Percentiles rank a stretch among this genome's conserved stretches.
Evolutionary conservation across 106 monocot genomes (phyloP).

Genomic region (Dendrobium nobile): DNA sequence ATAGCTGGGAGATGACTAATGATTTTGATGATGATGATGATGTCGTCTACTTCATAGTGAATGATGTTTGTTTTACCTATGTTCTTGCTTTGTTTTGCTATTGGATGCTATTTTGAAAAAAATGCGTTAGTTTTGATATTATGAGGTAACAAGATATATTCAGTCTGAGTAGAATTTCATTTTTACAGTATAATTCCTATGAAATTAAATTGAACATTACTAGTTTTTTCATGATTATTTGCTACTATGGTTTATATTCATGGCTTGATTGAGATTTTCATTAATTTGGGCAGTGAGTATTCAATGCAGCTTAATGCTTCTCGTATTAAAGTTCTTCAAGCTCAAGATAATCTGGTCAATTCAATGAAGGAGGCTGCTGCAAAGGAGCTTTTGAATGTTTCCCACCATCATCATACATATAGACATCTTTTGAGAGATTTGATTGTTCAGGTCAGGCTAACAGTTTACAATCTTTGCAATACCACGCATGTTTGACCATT

Average conservation of each 20-base stretch:
- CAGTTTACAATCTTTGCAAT: background rate
- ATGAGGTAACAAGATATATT: background rate
- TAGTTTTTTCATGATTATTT: conserved; percentile 4
- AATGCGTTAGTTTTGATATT: background rate
- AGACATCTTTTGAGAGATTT: conserved; percentile 18
- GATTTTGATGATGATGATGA: background rate
- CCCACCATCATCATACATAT: conserved; percentile 21
- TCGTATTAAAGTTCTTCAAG: conserved; percentile 30
- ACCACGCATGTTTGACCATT: background rate
- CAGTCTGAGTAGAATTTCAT: background rate
- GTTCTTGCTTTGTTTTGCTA: background rate
- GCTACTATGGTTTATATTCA: background rate
- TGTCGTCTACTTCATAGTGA: background rate
- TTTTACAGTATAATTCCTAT: background rate
- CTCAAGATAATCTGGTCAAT: conserved; percentile 26
- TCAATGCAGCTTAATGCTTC: conserved; percentile 36
- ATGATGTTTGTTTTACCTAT: background rate
- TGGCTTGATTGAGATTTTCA: background rate
- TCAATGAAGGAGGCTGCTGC: conserved; percentile 31
- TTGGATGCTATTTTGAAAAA: background rate
- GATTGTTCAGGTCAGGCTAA: conserved; percentile 22
- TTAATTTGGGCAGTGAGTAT: conserved; percentile 23
- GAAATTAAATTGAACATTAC: background rate
- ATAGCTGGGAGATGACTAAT: background rate
- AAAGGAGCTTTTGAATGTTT: conserved; percentile 22